Conservation (phyloP, 164 flowering plant species). For the Hamamelis virginiana region DNA sequence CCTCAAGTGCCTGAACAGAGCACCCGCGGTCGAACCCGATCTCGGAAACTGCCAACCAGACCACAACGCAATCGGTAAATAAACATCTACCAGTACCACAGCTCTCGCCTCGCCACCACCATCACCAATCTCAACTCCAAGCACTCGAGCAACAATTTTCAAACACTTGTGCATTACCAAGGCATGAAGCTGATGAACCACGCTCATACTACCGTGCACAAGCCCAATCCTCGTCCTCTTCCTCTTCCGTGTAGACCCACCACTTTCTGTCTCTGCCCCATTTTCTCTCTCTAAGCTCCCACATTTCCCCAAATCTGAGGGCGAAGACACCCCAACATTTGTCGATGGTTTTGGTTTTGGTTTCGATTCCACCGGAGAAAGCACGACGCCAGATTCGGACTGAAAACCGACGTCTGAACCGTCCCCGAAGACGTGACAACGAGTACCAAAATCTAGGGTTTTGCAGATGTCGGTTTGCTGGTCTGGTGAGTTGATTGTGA, state of each 20-base stretch:
- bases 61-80: constrained; percentile 63
- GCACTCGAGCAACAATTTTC: constrained; percentile 46
- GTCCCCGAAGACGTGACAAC: constrained; percentile 25
- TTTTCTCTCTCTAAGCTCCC: background rate
- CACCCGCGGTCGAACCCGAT: constrained; percentile 52
- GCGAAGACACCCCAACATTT: background rate
- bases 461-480: background rate
- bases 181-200: constrained; percentile 54
- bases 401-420: constrained; percentile 23
- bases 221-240: constrained; percentile 41
- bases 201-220: constrained; percentile 53
- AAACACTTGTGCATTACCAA: constrained; percentile 56
- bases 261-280: constrained; percentile 5
- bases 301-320: constrained; percentile 6
- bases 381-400: constrained; percentile 27
- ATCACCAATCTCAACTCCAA: constrained; percentile 25
- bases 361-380: constrained; percentile 21
- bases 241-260: constrained; percentile 22
- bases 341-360: constrained; percentile 4
- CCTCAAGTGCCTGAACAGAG: constrained; percentile 80
- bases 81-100: constrained; percentile 75
- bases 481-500: constrained; percentile 27
- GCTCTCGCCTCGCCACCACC: constrained; percentile 39
- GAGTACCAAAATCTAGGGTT: constrained; percentile 19
- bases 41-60: constrained; percentile 87